Evolutionary conservation across 805 yeast genomes (phyloP).

Genomic region (Saccharomycopsis capsularis): DNA sequence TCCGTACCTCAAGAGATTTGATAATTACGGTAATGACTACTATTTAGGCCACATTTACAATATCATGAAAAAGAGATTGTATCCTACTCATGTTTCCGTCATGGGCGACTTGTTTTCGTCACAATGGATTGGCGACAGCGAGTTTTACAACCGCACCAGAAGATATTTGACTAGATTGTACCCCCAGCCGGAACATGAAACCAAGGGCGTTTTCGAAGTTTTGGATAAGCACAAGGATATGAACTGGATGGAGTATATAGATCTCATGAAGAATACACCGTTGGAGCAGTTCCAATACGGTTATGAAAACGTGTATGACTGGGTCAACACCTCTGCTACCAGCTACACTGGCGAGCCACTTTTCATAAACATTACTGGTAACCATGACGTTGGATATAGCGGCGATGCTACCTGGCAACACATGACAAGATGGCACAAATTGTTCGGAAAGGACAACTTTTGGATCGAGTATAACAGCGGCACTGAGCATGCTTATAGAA

Average conservation of each 20-base stretch:
- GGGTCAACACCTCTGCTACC: slow-evolving; percentile 40
- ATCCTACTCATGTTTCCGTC: slow-evolving; percentile 78
- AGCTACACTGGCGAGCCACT: slow-evolving; percentile 46
- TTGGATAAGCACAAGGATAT: slow-evolving; percentile 43
- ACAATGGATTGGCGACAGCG: slow-evolving; percentile 90
- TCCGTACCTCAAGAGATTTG: slow-evolving; percentile 65
- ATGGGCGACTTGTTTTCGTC: slow-evolving; percentile 91
- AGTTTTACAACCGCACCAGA: slow-evolving; percentile 71
- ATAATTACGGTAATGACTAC: slow-evolving; percentile 83
- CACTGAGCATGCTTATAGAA: slow-evolving; percentile 69
- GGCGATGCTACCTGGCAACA: slow-evolving; percentile 95
- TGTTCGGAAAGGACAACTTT: slow-evolving; percentile 82
- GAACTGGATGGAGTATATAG: slow-evolving; percentile 45
- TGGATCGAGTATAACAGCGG: slow-evolving; percentile 64
- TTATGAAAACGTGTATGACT: slow-evolving; percentile 56
- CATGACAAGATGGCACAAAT: slow-evolving; percentile 62
- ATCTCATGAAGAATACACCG: slow-evolving; percentile 28
- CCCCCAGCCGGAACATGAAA: slow-evolving; percentile 48
- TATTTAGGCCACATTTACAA: slow-evolving; percentile 78
- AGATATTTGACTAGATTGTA: slow-evolving; percentile 68
- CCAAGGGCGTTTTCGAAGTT: slow-evolving; percentile 41
- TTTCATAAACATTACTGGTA: slow-evolving; percentile 82
- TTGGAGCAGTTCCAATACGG: slow-evolving; percentile 39
- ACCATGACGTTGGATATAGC: slow-evolving; percentile 92
- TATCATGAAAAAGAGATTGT: slow-evolving; percentile 52